Evolutionary conservation across 345 rosid species (phyloP).

Genomic region (Aquilaria sinensis): DNA sequence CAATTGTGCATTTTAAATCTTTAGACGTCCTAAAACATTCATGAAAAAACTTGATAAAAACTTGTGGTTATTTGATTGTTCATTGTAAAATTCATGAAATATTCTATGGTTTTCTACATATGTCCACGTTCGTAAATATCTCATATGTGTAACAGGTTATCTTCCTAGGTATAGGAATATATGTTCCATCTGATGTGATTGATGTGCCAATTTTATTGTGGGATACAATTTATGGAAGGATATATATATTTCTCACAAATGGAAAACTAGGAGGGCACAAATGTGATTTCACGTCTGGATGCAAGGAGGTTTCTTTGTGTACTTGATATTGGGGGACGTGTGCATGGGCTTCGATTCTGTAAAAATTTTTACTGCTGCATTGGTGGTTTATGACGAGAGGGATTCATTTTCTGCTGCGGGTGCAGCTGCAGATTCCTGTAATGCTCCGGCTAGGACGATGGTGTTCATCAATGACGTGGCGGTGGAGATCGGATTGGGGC

Average conservation of each 20-base stretch:
- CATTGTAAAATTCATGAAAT: too few relatives aligned
- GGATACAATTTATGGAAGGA: not conserved
- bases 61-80: too few relatives aligned
- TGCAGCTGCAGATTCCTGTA: constrained; percentile 16
- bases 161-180: too few relatives aligned
- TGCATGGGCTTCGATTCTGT: constrained; percentile 32
- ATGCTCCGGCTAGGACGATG: constrained; percentile 31
- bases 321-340: constrained; percentile 30
- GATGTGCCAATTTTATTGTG: too few relatives aligned
- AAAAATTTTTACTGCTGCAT: constrained; percentile 18
- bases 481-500: constrained; percentile 61
- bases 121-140: too few relatives aligned
- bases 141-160: too few relatives aligned
- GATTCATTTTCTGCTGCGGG: constrained; percentile 20
- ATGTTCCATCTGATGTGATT: too few relatives aligned
- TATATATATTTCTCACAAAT: constrained; percentile 1
- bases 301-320: not conserved
- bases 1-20: too few relatives aligned
- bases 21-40: too few relatives aligned
- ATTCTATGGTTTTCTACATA: too few relatives aligned
- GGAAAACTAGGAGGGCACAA: constrained; percentile 3
- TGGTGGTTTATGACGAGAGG: constrained; percentile 1
- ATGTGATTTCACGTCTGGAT: constrained; percentile 13
- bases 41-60: too few relatives aligned
- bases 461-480: constrained; percentile 88